A percentile compares a stretch with the other conserved stretches of the same genome.
Evolutionary conservation across 257 asterid species (phyloP).

Genomic region (Jaltomata sinuosa): DNA sequence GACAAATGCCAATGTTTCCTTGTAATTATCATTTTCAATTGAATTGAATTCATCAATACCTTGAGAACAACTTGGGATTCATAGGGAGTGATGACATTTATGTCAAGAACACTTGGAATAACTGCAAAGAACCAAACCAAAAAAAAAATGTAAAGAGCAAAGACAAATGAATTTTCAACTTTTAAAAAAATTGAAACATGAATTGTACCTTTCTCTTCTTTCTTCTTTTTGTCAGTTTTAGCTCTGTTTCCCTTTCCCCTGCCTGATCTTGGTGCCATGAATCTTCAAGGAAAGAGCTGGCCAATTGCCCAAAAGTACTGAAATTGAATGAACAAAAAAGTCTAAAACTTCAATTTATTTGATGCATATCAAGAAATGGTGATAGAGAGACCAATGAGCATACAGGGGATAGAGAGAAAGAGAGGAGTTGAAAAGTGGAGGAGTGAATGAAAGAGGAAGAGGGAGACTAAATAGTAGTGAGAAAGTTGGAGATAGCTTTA

Average conservation of each 20-base stretch:
- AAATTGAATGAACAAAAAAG: background rate
- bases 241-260: conserved; percentile 66
- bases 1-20: background rate
- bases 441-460: background rate
- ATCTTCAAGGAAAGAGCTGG: background rate
- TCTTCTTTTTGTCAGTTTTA: conserved; percentile 83
- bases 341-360: background rate
- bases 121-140: conserved; percentile 27
- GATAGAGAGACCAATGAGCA: conserved; percentile 13
- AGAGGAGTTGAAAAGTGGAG: background rate
- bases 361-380: background rate
- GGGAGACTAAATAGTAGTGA: background rate
- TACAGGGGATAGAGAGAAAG: conserved; percentile 5
- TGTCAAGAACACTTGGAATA: conserved; percentile 74
- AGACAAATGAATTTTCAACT: background rate
- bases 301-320: background rate
- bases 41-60: conserved; percentile 28
- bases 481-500: background rate
- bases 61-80: conserved; percentile 78
- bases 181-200: background rate
- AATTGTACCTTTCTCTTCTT: conserved; percentile 75
- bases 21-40: background rate
- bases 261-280: conserved; percentile 94
- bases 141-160: background rate
- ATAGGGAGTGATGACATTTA: conserved; percentile 69